Conservation (phyloP, 2,329 filamentous ascomycete genomes). For the Davidsoniella australis region DNA sequence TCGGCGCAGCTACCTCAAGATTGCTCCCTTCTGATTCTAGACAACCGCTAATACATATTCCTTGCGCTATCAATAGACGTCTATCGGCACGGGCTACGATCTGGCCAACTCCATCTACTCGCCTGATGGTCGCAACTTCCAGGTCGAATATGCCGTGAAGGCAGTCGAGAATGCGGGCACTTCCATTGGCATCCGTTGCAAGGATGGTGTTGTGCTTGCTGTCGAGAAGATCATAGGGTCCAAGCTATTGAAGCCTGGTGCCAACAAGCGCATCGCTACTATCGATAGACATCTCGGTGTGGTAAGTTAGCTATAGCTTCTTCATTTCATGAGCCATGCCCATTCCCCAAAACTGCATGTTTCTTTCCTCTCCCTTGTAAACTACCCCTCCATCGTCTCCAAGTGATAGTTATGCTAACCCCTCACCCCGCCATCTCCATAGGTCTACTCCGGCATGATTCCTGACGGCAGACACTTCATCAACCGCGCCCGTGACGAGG, state of each 20-base stretch:
- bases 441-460: slow-evolving; percentile 88
- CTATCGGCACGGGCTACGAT: slow-evolving; percentile 99
- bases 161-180: slow-evolving; percentile 97
- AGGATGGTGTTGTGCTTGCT: slow-evolving; percentile 89
- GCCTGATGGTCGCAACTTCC: slow-evolving; percentile 95
- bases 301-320: slow-evolving; percentile 37
- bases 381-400: not conserved
- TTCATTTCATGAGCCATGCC: not conserved
- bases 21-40: not conserved
- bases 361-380: not conserved
- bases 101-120: slow-evolving; percentile 99
- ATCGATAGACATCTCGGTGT: slow-evolving; percentile 87
- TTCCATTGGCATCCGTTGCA: slow-evolving; percentile 88
- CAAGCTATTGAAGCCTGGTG: slow-evolving; percentile 84
- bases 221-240: slow-evolving; percentile 93
- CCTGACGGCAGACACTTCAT: slow-evolving; percentile 93
- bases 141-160: slow-evolving; percentile 97
- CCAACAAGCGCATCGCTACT: slow-evolving; percentile 94
- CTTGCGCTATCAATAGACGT: slow-evolving; percentile 46
- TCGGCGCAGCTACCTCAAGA: not conserved
- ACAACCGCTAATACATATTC: not conserved
- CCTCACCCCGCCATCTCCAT: not conserved
- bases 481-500: slow-evolving; percentile 85
- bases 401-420: slow-evolving; percentile 1
- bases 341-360: not conserved